Base-by-base conservation (phyloP, 495 filamentous ascomycete genomes). In the Parmelia sp. region DNA sequence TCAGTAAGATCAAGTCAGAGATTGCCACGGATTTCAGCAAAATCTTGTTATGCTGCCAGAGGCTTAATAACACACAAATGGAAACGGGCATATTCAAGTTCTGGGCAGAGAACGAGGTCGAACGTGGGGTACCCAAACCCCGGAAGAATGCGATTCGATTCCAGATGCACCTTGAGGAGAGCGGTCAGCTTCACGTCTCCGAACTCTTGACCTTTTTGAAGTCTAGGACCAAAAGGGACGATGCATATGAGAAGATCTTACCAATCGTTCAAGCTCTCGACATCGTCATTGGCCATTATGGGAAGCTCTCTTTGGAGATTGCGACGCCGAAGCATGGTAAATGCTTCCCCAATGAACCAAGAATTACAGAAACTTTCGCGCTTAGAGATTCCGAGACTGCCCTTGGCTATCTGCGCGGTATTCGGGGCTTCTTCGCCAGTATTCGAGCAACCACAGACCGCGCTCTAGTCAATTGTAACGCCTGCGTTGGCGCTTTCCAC, bases 401-500 rank as follows among this genome's bases (percentile, higher is more conserved):
- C 15, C 27, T 1, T 10, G 15, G 49, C 14, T 31, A 53, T 31
- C 49, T 53, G 12, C 49, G 31, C 8, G 49, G 49, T 27, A 11
- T 53, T 19, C 49, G 49, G 14, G 27, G 49, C 27, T 53, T 53
- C 49, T 53, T 53, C 27, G 49, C 49, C 27, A 53, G 49, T 31
- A 14, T 17, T 53, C 49, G 49, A 31, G 27, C 27, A 7, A 53
- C 49, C 25, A 31, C 49, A 8, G 3, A 19, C 11, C 27, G 14
- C 27, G 9, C 15, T 1, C 14, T 53, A 4, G 49, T 53, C 27
- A 53, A 53, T 11, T 53, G 49, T 9, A 53, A 31, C 15, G 49
- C 49, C 4, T 53, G 49, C 19, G 29, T 14, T 31, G 49, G 27
- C 25, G 27, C 49, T 53, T 31, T 53, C 27, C 19, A 33, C 27